Conservation (phyloP, 225 moss, liverwort and hornwort genomes). For the Takakia lepidozioides region DNA sequence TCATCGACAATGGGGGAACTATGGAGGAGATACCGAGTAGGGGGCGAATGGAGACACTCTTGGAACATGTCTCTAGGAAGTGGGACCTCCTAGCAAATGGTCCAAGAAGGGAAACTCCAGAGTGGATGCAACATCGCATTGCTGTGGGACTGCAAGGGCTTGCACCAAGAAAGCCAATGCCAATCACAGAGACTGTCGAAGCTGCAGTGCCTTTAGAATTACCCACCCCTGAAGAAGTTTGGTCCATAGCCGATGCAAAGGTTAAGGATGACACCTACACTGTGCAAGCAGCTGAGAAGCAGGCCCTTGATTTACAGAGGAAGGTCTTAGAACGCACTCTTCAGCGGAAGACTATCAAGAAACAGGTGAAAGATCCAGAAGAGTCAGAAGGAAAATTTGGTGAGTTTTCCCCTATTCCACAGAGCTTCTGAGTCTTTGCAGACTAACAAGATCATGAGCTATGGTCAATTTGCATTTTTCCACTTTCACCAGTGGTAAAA, state of each 20-base stretch:
- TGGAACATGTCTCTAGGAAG: slow-evolving; percentile 51
- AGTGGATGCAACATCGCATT: slow-evolving; percentile 73
- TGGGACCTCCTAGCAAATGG: slow-evolving; percentile 76
- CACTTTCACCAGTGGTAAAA: not conserved
- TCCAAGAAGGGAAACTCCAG: slow-evolving; percentile 66
- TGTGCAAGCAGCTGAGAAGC: slow-evolving; percentile 71
- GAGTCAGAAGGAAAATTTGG: slow-evolving; percentile 50
- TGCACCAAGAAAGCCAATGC: slow-evolving; percentile 46
- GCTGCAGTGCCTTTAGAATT: slow-evolving; percentile 55
- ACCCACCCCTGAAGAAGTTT: slow-evolving; percentile 60
- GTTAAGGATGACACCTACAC: slow-evolving; percentile 65
- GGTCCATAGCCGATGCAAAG: slow-evolving; percentile 58
- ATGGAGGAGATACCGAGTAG: slow-evolving; percentile 25
- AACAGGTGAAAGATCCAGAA: slow-evolving; percentile 29
- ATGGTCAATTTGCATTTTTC: not conserved
- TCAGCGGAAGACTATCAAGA: slow-evolving; percentile 43
- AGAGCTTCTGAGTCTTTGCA: not conserved
- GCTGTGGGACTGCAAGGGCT: slow-evolving; percentile 51
- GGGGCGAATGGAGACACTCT: slow-evolving; percentile 55
- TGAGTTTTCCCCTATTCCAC: slow-evolving; percentile 4
- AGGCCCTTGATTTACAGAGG: slow-evolving; percentile 70
- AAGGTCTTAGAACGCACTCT: slow-evolving; percentile 65
- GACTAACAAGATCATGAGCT: too few relatives aligned
- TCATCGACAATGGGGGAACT: slow-evolving; percentile 9
- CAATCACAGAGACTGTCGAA: slow-evolving; percentile 27